These are phyloP conservation scores for Venturia carpophila DNA, from an alignment of 2,329 filamentous ascomycete genomes.

Conservation along the genomic window DNA sequence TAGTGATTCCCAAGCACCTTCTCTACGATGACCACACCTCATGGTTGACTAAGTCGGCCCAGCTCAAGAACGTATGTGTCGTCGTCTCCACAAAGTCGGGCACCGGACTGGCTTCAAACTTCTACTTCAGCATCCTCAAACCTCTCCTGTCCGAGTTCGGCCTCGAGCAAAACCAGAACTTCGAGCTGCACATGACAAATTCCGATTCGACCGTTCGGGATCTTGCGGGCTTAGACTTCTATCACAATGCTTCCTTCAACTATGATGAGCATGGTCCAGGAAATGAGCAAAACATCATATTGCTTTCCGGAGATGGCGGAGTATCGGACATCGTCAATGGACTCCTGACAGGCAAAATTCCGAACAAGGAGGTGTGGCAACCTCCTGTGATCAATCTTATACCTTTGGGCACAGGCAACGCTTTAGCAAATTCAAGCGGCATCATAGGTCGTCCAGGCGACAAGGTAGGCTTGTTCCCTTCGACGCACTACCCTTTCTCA, in stretches of 20 bases:
- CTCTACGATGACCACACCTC: not conserved
- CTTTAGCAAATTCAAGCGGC: conserved; percentile 40
- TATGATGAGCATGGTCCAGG: conserved; percentile 40
- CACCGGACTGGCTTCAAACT: conserved; percentile 32
- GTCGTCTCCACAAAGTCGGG: conserved; percentile 41
- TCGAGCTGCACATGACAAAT: conserved; percentile 54
- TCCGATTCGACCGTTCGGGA: conserved; percentile 56
- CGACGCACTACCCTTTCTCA: not conserved
- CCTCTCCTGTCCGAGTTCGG: conserved; percentile 38
- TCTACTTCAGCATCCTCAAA: conserved; percentile 33
- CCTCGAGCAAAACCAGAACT: conserved; percentile 32
- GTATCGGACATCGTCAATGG: conserved; percentile 74
- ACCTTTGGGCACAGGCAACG: conserved; percentile 46
- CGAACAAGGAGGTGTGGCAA: conserved; percentile 25
- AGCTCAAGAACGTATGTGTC: conserved; percentile 27
- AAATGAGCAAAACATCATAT: conserved; percentile 52
- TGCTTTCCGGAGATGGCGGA: conserved; percentile 84
- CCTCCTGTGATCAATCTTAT: conserved; percentile 51
- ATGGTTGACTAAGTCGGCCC: not conserved
- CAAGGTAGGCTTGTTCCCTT: not conserved
- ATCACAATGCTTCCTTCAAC: conserved; percentile 24
- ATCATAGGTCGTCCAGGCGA: conserved; percentile 22
- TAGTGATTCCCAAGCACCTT: not conserved
- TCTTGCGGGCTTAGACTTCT: conserved; percentile 47
- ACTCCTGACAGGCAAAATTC: conserved; percentile 28